phyloP scores from a whole-genome alignment of 768 basidiomycete species.

The Russula vinacea region DNA sequence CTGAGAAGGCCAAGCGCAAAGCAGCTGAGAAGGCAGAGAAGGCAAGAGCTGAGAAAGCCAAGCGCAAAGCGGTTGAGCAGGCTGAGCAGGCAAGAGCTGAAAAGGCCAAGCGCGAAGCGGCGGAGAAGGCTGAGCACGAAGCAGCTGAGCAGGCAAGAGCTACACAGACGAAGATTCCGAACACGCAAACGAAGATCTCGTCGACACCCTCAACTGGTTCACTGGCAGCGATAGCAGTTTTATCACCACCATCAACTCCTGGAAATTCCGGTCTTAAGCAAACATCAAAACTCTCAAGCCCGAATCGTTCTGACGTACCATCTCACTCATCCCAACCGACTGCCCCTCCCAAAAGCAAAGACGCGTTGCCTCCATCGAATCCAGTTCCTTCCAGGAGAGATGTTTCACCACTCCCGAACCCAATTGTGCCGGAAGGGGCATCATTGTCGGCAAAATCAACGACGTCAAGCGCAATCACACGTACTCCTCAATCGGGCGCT shows the following conservation, averaged over 20 bases:
- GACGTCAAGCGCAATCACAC: conserved; percentile 14
- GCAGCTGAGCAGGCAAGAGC: no score
- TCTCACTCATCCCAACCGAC: conserved; percentile 1
- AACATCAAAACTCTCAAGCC: conserved; percentile 12
- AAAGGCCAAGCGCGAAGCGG: no score
- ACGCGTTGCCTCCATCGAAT: neutral
- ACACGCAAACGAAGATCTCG: neutral
- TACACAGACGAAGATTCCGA: conserved; percentile 14
- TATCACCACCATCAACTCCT: neutral
- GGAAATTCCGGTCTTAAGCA: conserved; percentile 24
- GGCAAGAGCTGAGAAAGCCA: conserved; percentile 44
- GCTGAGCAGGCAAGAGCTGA: no score
- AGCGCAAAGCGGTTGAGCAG: no score
- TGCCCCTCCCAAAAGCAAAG: neutral
- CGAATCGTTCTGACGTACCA: conserved; percentile 8
- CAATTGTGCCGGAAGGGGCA: neutral
- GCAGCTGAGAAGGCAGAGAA: no score
- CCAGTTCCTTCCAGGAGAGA: neutral
- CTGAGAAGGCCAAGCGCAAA: no score
- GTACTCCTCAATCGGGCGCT: conserved; percentile 26
- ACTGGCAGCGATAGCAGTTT: neutral
- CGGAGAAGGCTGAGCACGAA: no score
- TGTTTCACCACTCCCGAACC: conserved; percentile 2
- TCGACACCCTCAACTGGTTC: neutral
- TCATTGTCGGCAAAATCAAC: conserved; percentile 14